These are phyloP conservation scores for Sambucus nigra DNA, from an alignment of 129 eudicot genomes.

Conservation along the genomic window DNA sequence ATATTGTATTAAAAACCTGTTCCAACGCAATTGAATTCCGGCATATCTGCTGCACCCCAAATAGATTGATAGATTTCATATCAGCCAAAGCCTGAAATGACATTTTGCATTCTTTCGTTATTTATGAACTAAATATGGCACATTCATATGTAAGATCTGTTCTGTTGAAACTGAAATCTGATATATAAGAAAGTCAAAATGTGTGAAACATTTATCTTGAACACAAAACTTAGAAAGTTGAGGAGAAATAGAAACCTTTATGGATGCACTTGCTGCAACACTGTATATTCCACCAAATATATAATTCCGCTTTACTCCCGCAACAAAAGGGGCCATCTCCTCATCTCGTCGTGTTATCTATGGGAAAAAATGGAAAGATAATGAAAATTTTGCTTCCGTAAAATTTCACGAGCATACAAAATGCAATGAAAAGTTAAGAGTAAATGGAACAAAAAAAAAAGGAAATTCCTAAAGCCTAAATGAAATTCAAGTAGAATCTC, in stretches of 20 bases:
- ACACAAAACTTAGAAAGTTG: not conserved
- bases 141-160: not conserved
- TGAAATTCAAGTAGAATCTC: not conserved
- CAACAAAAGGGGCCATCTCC: slow-evolving; percentile 87
- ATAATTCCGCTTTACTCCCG: slow-evolving; percentile 70
- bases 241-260: slow-evolving; percentile 49
- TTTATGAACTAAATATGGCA: slow-evolving; percentile 8
- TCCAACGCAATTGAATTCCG: slow-evolving; percentile 95
- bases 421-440: not conserved
- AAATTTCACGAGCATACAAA: not conserved
- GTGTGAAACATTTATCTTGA: not conserved
- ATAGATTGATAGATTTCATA: slow-evolving; percentile 83
- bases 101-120: no score
- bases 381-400: not conserved
- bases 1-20: slow-evolving; percentile 48
- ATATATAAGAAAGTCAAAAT: slow-evolving; percentile 4
- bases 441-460: not conserved
- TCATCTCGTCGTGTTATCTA: slow-evolving; percentile 95
- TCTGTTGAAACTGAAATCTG: not conserved
- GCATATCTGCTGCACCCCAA: slow-evolving; percentile 98
- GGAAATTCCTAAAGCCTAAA: not conserved
- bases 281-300: slow-evolving; percentile 87
- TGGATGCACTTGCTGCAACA: slow-evolving; percentile 72
- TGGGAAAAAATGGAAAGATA: slow-evolving; percentile 4
- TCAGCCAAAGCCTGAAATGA: slow-evolving; percentile 72